A percentile compares a stretch with the other conserved stretches of the same genome.
These are phyloP conservation scores for Trichoderma sp. DNA, from an alignment of 2,329 filamentous ascomycete genomes.

Conservation along the genomic window DNA sequence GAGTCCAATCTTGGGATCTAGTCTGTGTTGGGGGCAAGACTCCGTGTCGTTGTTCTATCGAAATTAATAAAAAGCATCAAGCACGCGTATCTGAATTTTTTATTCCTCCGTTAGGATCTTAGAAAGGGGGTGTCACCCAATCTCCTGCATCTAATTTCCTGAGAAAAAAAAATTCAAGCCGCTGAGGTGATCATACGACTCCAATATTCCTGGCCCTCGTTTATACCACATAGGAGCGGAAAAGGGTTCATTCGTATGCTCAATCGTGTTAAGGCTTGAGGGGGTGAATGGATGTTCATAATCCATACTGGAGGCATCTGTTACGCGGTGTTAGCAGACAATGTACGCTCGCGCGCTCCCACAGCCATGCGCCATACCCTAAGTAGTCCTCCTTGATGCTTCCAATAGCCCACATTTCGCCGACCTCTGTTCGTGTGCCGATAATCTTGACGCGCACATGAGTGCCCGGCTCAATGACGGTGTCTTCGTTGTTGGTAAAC, in stretches of 20 bases:
- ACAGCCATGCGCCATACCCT: conserved; percentile 45
- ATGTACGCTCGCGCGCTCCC: conserved; percentile 22
- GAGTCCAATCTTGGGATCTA: conserved; percentile 1
- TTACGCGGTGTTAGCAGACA: conserved; percentile 22
- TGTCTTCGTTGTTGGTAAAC: conserved; percentile 92
- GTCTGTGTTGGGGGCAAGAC: background rate
- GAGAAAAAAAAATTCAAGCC: background rate
- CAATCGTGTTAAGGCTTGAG: background rate
- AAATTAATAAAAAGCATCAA: background rate
- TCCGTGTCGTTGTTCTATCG: background rate
- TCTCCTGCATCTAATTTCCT: background rate
- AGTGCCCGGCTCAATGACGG: conserved; percentile 88
- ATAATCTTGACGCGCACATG: conserved; percentile 93
- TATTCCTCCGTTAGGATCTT: background rate
- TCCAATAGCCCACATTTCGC: conserved; percentile 93
- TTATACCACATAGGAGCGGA: background rate
- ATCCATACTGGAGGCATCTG: conserved; percentile 24
- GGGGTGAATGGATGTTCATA: background rate
- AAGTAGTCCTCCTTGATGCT: conserved; percentile 87
- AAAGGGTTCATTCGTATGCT: background rate
- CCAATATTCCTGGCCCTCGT: background rate
- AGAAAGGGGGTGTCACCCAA: background rate
- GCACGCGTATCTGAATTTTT: background rate
- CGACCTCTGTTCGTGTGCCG: conserved; percentile 88
- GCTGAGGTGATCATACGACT: background rate